Evolutionary conservation across 1,139 yeast genomes (phyloP), one percentile per base, ranked within the genome.

Genomic region (Zygoascus hellenicus): DNA sequence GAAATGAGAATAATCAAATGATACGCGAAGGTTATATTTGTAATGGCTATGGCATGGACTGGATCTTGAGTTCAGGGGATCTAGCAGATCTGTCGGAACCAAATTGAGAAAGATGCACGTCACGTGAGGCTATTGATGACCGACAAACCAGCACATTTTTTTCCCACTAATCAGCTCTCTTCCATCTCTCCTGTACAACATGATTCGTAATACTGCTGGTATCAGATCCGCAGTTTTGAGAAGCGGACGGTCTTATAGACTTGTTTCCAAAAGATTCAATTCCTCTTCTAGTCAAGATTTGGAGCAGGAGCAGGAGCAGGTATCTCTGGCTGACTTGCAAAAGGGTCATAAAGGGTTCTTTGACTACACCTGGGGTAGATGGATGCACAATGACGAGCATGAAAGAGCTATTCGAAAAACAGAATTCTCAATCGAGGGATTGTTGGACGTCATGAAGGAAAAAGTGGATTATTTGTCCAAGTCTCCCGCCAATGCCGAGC

Each of bases 311-410:
- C 34, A 35, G 15, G 42, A 43, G 30, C 30, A 32, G 10, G 59
- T 58, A 14, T 55, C 62, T 1, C 48, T 59, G 37, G 53, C 53
- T 35, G 85, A 83, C 57, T 67, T 73, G 45, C 89, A 83, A 58
- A 89, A 90, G 14, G 74, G 80, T 52, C 76, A 95, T 64, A 78
- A 77, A 51, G 76, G 80, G 45, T 87, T 90, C 59, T 90, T 87
- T 72, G 80, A 83, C 61, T 92, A 89, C 64, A 74, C 92, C 2
- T 90, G 97, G 96, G 98, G 98, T 43, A 76, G 95, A 3, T 92
- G 97, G 97, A 70, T 90, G 60, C 78, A 75, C 52, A 79, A 90
- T 61, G 96, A 90, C 62, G 76, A 75, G 52, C 68, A 68, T 37
- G 92, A 90, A 63, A 82, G 86, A 60, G 77, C 75, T 9, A 80